These are phyloP conservation scores for Backusella luteola DNA, from an alignment of 192 early-diverging fungal species.

Conservation along the genomic window DNA sequence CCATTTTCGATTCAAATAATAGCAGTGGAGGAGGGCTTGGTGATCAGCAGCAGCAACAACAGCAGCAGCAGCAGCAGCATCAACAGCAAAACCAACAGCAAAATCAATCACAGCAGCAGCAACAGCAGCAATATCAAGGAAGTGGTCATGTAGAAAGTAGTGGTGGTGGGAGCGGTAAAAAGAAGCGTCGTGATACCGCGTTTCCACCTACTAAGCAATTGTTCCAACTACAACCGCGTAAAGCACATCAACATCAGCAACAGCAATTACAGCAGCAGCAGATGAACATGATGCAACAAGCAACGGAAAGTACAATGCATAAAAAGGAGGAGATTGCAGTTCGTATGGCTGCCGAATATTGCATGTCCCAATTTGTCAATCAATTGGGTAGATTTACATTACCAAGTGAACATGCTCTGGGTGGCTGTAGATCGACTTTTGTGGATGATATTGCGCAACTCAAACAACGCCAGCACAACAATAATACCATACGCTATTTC, in stretches of 20 bases:
- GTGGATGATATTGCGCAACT: constrained; percentile 54
- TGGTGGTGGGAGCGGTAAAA: constrained; percentile 28
- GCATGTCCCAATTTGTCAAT: constrained; percentile 67
- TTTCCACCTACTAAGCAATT: constrained; percentile 43
- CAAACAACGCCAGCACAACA: not conserved
- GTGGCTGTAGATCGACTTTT: constrained; percentile 57
- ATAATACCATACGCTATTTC: constrained; percentile 56
- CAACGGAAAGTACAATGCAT: constrained; percentile 6
- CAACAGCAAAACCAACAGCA: not conserved
- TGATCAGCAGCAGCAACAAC: not conserved
- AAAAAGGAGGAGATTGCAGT: constrained; percentile 55
- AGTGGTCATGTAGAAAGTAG: not conserved
- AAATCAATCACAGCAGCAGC: not conserved
- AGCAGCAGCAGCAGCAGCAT: not conserved
- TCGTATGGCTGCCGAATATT: constrained; percentile 72
- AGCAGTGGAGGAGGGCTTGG: constrained; percentile 9
- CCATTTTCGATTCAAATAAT: constrained; percentile 46
- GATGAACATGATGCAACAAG: not conserved
- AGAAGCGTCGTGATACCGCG: constrained; percentile 35
- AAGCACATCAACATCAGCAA: constrained; percentile 6
- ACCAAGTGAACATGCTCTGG: constrained; percentile 58
- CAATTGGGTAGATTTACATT: constrained; percentile 73
- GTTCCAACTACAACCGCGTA: constrained; percentile 31
- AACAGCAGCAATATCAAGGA: not conserved
- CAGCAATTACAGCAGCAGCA: not conserved